A percentile compares a stretch with the other conserved stretches of the same genome.
Evolutionary conservation across 805 yeast species (phyloP).

Genomic region (Wickerhamomyces strasburgensis): DNA sequence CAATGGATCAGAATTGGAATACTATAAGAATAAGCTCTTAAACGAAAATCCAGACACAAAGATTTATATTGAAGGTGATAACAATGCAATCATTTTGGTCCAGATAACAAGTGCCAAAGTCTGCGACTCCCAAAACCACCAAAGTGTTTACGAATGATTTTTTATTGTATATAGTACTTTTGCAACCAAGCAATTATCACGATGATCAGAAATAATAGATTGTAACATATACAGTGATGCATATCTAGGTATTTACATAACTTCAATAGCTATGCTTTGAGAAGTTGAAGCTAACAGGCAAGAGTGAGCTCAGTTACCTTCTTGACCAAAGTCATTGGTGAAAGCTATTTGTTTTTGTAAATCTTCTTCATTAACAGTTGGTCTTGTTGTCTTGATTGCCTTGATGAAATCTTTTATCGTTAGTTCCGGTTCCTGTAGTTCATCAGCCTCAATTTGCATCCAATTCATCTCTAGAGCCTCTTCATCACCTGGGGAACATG

Average conservation of each 20-base stretch:
- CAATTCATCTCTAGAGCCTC: slow-evolving; percentile 87
- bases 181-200: no score
- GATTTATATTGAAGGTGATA: slow-evolving; percentile 58
- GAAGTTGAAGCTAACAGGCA: not conserved
- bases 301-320: slow-evolving; percentile 68
- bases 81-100: slow-evolving; percentile 62
- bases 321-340: slow-evolving; percentile 95
- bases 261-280: no score
- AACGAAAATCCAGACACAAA: slow-evolving; percentile 65
- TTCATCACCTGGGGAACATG: slow-evolving; percentile 95
- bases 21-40: slow-evolving; percentile 58
- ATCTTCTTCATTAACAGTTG: slow-evolving; percentile 88
- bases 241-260: not conserved
- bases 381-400: slow-evolving; percentile 86
- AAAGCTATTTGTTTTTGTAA: slow-evolving; percentile 78
- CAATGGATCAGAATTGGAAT: slow-evolving; percentile 44
- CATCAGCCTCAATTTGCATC: slow-evolving; percentile 88
- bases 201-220: no score
- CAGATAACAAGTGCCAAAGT: slow-evolving; percentile 65
- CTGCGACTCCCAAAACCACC: slow-evolving; percentile 70
- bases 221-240: not conserved
- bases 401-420: slow-evolving; percentile 89
- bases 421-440: slow-evolving; percentile 83
- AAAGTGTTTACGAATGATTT: slow-evolving; percentile 27
- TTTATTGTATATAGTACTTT: no score